Evolutionary conservation across 768 basidiomycete species (phyloP), one percentile per base, ranked within the genome.

Genomic region (Suillus spraguei): DNA sequence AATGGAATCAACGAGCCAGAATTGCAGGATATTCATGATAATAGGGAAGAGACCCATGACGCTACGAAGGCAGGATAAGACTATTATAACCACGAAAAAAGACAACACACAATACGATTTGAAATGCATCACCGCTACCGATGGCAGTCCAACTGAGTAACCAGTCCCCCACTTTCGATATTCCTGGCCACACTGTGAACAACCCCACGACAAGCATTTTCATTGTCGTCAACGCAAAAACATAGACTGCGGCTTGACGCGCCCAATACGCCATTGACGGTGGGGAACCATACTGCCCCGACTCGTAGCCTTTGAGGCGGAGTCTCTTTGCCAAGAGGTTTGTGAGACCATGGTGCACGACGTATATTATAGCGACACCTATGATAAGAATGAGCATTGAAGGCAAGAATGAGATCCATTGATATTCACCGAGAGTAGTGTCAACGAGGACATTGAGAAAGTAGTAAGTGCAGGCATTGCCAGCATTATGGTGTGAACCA

Each of bases 1-100:
- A 60, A 95, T 95, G 0, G 92, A 91, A 77, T 97, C 94, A 63
- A 97, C 95, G 59, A 97, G 79, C 88, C 95, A 95, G 82, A 98
- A 98, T 73, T 99, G 97, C 13, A 94, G 68, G 42, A 94, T 78
- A 74, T 95, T 95, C 92, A 94, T 93, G 49, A 88, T 78, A 67
- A 92, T 90, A 0, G 95, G 95, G 78, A 96, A 95, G 59, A 97
- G 75, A 60, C 94, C 93, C 93, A 98, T 95, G 28, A 89, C 90
- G 68, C 91, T 94, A 66, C 28, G 38, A 63, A 62, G 9, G 28
- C 11, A 35, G 61, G 41, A 59, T 74, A 20, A 70, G 65, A 54
- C 22, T 32, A 8, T 32, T 42, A 58, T 39, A 60, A 42, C 1
- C 4, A 36, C 32, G 64, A 33, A 60, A 28, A 52, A 49, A 20